These are phyloP conservation scores for Ophiostoma ips DNA, from an alignment of 2,329 filamentous ascomycete species.

Conservation along the genomic window DNA sequence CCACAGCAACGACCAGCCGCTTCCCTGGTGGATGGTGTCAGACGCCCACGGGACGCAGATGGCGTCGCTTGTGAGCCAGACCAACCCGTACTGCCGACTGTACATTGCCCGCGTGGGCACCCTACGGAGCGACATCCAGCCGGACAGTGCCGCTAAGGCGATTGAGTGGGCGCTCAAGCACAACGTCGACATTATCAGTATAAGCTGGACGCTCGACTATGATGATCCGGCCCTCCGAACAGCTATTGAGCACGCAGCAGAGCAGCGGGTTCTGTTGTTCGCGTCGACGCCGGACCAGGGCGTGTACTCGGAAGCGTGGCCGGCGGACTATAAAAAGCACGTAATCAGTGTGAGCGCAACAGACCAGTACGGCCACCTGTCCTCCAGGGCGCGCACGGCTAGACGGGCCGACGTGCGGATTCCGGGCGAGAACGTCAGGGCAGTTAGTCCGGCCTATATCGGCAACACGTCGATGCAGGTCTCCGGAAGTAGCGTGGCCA, in stretches of 20 bases:
- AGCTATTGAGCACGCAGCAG: conserved; percentile 17
- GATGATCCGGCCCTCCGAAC: conserved; percentile 13
- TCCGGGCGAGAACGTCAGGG: conserved; percentile 2
- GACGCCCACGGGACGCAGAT: conserved; percentile 9
- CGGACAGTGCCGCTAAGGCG: neutral
- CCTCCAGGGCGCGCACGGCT: conserved; percentile 13
- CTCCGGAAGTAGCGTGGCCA: conserved; percentile 17
- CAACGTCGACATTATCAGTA: conserved; percentile 24
- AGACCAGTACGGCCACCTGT: conserved; percentile 12
- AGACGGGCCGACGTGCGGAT: conserved; percentile 2
- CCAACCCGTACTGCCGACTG: conserved; percentile 4
- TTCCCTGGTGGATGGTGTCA: conserved; percentile 9
- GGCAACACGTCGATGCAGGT: neutral
- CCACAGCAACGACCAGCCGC: neutral
- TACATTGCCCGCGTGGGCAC: conserved; percentile 8
- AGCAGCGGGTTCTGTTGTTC: conserved; percentile 21
- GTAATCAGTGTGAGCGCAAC: conserved; percentile 20
- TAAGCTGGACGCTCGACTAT: conserved; percentile 19
- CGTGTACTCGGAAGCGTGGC: conserved; percentile 4
- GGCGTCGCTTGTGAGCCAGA: conserved; percentile 6
- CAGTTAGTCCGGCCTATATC: neutral
- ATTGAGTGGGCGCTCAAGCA: conserved; percentile 2
- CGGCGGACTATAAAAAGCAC: conserved; percentile 8
- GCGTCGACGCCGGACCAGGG: conserved; percentile 22
- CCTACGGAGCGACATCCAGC: neutral